Evolutionary conservation across 352 stramenopile genomes (phyloP), one percentile per base, ranked within the genome.

Genomic region (Elongisporangium prolatum): DNA sequence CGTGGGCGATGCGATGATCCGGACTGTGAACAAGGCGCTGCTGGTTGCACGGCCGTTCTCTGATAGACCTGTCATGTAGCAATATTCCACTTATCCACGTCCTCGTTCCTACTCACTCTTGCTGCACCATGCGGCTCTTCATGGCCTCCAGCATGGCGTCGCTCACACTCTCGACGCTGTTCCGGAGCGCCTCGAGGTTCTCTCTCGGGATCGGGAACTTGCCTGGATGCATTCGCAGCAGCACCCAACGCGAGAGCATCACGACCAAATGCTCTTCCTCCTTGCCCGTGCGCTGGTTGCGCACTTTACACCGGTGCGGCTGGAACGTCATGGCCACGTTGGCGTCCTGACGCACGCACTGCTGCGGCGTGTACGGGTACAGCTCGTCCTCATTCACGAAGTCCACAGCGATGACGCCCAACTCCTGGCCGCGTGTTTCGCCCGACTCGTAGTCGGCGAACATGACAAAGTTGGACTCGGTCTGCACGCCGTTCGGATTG

Each of bases 401-500:
- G 21, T 77, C 72, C n/a, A 73, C 50, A 7, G 71, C 63, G 53
- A 80, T 60, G 17, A 77, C 38, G 2, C 72, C 61, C 7, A 52
- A 54, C 18, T 34, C 56, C 28, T 65, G 34, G 21, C 28, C 16
- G 2, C 44, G 21, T 21, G 54, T 48, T 10, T 17, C 54, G 10
- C 48, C 61, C 4, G 53, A 37, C 16, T 20, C 20, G 48, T 64
- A 48, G 11, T 79, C 57, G 5, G 65, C 64, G 47, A 80, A 77
- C 60, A 80, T 60, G 60, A 77, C 68, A 50, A 72, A 72, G 37
- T 80, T 76, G 25, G 66, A 66, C 60, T 80, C 71, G 1, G 71
- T 72, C 11, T 59, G 52, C 16, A 78, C 61, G n/a, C 59, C 61
- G 9, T 71, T 62, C 17, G 67, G 63, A 50, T 77, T 65, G 21